These are phyloP conservation scores for Mycena chlorophos DNA, from an alignment of 768 basidiomycete species.

Conservation along the genomic window DNA sequence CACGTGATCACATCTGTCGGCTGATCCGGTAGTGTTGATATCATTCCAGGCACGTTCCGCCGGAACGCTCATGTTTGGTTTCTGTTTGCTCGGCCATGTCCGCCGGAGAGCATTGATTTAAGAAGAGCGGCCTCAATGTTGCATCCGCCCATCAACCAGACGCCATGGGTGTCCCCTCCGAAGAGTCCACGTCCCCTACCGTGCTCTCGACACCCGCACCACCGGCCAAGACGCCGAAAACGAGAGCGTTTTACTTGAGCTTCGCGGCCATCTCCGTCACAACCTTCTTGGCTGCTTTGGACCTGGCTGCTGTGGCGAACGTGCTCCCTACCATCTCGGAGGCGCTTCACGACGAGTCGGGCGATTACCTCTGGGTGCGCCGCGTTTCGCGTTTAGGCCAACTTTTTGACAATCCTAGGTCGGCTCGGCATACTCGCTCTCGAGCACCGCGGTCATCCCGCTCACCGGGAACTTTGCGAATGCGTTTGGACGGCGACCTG, in stretches of 20 bases:
- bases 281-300: slow-evolving; percentile 12
- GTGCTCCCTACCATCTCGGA: slow-evolving; percentile 13
- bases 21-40: not conserved
- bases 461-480: slow-evolving; percentile 35
- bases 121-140: not conserved
- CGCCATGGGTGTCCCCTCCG: not conserved
- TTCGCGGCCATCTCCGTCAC: slow-evolving; percentile 11
- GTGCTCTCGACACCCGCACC: not conserved
- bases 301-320: slow-evolving; percentile 12
- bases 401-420: slow-evolving; percentile 23
- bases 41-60: not conserved
- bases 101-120: not conserved
- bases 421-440: slow-evolving; percentile 40
- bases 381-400: no score
- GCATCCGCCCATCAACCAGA: not conserved
- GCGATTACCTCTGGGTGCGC: slow-evolving; percentile 17
- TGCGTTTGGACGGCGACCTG: slow-evolving; percentile 33
- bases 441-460: slow-evolving; percentile 40
- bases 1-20: no score
- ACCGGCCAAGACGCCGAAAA: not conserved
- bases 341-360: slow-evolving; percentile 11
- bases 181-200: not conserved
- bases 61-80: no score
- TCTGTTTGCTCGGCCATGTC: no score
- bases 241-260: slow-evolving; percentile 14